These are phyloP conservation scores for Chamaecyparis obtusa DNA, from an alignment of 75 land plant genomes.

Conservation along the genomic window DNA sequence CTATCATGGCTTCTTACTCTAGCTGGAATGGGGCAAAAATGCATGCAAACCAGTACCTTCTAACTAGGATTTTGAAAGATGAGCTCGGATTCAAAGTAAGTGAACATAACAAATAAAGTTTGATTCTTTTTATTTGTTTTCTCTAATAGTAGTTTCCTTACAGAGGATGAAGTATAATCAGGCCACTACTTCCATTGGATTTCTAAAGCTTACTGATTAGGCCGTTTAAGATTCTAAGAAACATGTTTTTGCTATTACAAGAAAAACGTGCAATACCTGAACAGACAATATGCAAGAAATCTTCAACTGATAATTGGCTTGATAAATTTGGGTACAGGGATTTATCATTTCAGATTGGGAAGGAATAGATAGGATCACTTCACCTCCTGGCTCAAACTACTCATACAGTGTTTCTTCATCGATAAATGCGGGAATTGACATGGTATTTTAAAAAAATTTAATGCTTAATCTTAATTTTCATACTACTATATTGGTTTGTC, in stretches of 20 bases:
- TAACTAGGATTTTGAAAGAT: slow-evolving; percentile 59
- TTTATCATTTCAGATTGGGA: slow-evolving; percentile 82
- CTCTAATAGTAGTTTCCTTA: not conserved
- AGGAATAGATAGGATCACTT: slow-evolving; percentile 58
- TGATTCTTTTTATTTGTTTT: not conserved
- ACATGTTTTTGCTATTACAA: not conserved
- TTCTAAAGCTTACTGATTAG: not conserved
- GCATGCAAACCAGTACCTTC: slow-evolving; percentile 52
- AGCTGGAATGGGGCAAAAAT: slow-evolving; percentile 83
- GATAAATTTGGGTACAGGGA: slow-evolving; percentile 41
- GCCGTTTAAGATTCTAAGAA: not conserved
- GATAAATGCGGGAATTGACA: slow-evolving; percentile 88
- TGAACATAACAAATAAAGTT: not conserved
- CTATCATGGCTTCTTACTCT: slow-evolving; percentile 84
- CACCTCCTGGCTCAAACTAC: slow-evolving; percentile 60
- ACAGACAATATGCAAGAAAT: not conserved
- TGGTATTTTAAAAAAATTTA: slow-evolving; percentile 35
- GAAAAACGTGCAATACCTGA: not conserved
- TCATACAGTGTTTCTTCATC: slow-evolving; percentile 44
- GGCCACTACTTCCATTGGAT: not conserved
- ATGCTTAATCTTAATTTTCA: not conserved
- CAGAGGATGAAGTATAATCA: not conserved
- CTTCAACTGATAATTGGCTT: not conserved
- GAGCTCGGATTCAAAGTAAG: slow-evolving; percentile 69
- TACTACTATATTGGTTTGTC: not conserved